These are phyloP conservation scores for Neurospora sp. DNA, from an alignment of 495 filamentous ascomycete species.

Conservation along the genomic window DNA sequence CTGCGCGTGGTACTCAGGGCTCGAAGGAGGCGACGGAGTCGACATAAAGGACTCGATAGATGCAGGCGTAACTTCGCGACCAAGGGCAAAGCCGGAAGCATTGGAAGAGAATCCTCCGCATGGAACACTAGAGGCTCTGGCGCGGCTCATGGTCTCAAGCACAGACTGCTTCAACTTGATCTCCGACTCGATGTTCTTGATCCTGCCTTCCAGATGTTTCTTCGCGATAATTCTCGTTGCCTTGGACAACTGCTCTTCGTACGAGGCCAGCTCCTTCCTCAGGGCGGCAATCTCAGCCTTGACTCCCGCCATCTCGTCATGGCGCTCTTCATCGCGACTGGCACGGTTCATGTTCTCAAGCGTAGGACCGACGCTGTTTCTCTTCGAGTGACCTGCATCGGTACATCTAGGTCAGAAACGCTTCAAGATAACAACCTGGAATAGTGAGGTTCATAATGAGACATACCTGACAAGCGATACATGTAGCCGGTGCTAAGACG, in stretches of 20 bases:
- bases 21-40: neutral
- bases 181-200: constrained; percentile 44
- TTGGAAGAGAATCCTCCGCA: too few relatives aligned
- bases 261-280: constrained; percentile 30
- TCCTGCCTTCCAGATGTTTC: constrained; percentile 41
- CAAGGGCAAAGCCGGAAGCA: neutral
- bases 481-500: neutral
- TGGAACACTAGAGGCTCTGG: too few relatives aligned
- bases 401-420: neutral
- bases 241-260: constrained; percentile 26
- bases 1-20: neutral
- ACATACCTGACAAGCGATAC: neutral
- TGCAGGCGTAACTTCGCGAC: neutral
- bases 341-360: too few relatives aligned
- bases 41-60: neutral
- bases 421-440: neutral
- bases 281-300: constrained; percentile 47
- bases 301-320: constrained; percentile 36
- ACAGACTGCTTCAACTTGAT: constrained; percentile 45
- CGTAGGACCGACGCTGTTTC: too few relatives aligned
- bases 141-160: too few relatives aligned
- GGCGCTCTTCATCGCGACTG: constrained; percentile 28
- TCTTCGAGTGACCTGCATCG: neutral
- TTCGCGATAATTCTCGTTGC: constrained; percentile 39
- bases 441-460: neutral